Evolutionary conservation across 2,329 filamentous ascomycete species (phyloP), one percentile per base, ranked within the genome.

Genomic region (Diaporthe citri): DNA sequence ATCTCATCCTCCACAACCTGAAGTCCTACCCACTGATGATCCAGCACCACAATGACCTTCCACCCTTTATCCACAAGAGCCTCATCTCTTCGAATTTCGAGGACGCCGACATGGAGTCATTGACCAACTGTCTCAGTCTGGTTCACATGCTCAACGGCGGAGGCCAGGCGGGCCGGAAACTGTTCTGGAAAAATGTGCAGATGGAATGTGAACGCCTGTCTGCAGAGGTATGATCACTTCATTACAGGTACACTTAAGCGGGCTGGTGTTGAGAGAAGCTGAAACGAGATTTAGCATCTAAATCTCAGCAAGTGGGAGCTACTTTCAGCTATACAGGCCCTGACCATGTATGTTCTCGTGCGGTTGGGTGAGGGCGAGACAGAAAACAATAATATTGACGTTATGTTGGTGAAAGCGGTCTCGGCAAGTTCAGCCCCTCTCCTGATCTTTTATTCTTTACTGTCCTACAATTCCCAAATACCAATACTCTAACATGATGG

Each of bases 1-100:
- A 48, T 2, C 41, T 64, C 25, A 64, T 64, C 39, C 60, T 64
- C 7, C 60, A 28, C 41, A 48, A 6, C 15, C 13, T 64, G 39
- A 64, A 64, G 22, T 64, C 60, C 3, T 64, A 64, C 20, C 60
- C 60, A 2, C 41, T 64, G 7, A 64, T 48, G 60, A 64, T 64
- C 7, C 59, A 28, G 60, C 60, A 25, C 15, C 60, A 64, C 12
- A 31, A 64, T 22, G 28, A 4, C 10, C 60, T 64, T 10, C 60
- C 60, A 20, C 60, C 60, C 5, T 64, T 64, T 22, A 22, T 64
- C 25, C 60, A 64, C 28, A 25, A 28, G 15, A 31, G 25, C 20
- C 3, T 48, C 10, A 7, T 34, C 9, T 48, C 41, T 48, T 12
- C 10, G 3, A 31, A 20, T 12, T 13, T 34, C 9, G 25, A 46